Percentiles rank a stretch among this genome's conserved stretches.
These are phyloP conservation scores for Apostasia shenzhenica DNA, from an alignment of 106 monocot genomes.

Conservation along the genomic window DNA sequence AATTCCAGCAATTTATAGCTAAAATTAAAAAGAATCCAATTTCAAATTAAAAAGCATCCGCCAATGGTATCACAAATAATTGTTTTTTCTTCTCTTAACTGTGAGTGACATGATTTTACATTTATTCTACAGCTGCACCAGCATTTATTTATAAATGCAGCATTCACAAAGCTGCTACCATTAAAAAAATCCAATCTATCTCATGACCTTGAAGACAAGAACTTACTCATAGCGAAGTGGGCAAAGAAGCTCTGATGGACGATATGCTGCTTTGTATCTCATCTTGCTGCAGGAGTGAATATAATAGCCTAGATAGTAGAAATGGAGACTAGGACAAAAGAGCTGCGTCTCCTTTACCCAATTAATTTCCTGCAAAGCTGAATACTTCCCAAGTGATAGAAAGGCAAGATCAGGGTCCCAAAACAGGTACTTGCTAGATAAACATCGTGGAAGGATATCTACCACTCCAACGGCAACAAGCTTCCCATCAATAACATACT, in stretches of 20 bases:
- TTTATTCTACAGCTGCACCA: no score
- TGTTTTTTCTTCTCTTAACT: neutral
- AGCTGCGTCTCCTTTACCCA: conserved; percentile 59
- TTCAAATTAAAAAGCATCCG: no score
- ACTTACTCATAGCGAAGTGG: conserved; percentile 87
- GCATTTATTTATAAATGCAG: neutral
- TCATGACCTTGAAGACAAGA: neutral
- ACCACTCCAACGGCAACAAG: conserved; percentile 95
- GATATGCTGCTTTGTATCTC: conserved; percentile 96
- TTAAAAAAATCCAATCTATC: neutral
- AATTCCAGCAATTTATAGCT: neutral
- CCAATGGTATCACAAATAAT: no score
- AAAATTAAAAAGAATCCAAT: no score
- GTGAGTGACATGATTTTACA: neutral
- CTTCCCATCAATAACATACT: conserved; percentile 88
- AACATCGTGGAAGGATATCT: conserved; percentile 86
- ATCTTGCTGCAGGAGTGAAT: conserved; percentile 96
- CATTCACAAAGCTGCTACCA: neutral
- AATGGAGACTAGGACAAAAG: conserved; percentile 54
- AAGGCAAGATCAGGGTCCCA: conserved; percentile 96
- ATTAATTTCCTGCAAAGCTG: conserved; percentile 87
- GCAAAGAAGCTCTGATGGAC: conserved; percentile 90
- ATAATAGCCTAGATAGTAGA: conserved; percentile 95
- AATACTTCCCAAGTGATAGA: conserved; percentile 88
- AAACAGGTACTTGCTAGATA: conserved; percentile 99